Conservation (phyloP, 2,329 filamentous ascomycete genomes). For the Colletotrichum neosansevieriae region DNA sequence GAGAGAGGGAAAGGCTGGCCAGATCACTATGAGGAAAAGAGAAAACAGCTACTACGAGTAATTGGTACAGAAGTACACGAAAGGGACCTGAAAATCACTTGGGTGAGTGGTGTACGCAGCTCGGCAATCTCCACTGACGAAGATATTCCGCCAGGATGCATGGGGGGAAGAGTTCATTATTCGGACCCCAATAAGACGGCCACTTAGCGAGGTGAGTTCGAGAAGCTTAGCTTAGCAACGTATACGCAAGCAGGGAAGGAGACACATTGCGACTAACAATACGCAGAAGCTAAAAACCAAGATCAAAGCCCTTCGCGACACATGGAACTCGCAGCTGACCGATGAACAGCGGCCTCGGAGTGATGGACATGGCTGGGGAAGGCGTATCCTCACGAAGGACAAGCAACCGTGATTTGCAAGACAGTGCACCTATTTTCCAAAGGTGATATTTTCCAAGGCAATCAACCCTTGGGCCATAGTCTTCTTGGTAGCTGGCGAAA, state of each 20-base stretch:
- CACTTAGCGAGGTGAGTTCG: neutral
- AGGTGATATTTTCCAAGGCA: too few relatives aligned
- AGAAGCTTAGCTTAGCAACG: too few relatives aligned
- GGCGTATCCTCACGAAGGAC: neutral
- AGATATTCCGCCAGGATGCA: too few relatives aligned
- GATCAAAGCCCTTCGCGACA: neutral
- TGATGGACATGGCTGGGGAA: neutral
- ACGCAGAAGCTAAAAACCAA: neutral
- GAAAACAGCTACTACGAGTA: neutral
- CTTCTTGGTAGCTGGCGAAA: too few relatives aligned
- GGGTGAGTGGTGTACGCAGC: neutral
- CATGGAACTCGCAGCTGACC: neutral
- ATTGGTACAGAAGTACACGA: neutral
- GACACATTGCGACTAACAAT: neutral
- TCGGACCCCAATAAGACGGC: neutral
- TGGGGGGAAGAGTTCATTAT: neutral
- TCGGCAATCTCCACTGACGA: too few relatives aligned
- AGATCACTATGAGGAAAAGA: neutral
- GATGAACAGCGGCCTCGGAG: neutral
- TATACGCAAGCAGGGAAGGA: too few relatives aligned
- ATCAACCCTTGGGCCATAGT: neutral
- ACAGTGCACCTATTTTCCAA: too few relatives aligned
- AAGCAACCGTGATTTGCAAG: neutral
- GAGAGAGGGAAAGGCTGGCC: neutral
- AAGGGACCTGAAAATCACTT: neutral